Evolutionary conservation across 106 monocot genomes (phyloP), one percentile per base, ranked within the genome.

Genomic region (Cymbidium sinense): DNA sequence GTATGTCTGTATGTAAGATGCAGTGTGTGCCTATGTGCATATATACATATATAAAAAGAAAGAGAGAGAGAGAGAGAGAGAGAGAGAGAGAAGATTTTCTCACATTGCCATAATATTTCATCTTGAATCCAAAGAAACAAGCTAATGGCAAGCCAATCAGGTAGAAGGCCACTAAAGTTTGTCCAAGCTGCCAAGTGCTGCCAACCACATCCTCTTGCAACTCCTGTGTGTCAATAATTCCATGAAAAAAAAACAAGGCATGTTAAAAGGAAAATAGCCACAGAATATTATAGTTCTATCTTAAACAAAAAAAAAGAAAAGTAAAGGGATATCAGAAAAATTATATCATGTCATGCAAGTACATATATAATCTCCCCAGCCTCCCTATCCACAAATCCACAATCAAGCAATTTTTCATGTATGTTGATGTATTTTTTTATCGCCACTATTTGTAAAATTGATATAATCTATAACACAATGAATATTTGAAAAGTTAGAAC

Each of bases 191-290:
- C 93, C 73, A 96, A 79, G 75, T 93, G 89, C 78, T 96, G 93
- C 93, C 89, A 96, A 52, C 96, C 93, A 79, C 93, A 91, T 37
- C 96, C 96, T 82, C 96, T 93, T 27, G 96, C 61, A n/a, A 93
- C 96, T 43, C 96, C 90, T 91, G 20, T n/a, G 7, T 5, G 36
- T 39, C 18, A 71, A 39, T 36, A 2, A 31, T 31, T 29, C 3
- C 31, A 69, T 17, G 69, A 15, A 69, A 18, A 13, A 13, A 4
- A 34, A 15, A 34, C 34, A 33, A 69, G 34, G 7, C n/a, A n/a
- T 31, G 33, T 8, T 27, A 25, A 10, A 11, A 25, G 6, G 27
- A 15, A 62, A 62, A 62, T 6, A 62, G 27, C 8, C n/a, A 62
- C 61, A 0, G 27, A 62, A 27, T 27, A 62, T 62, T 62, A 27